Percentiles rank a stretch among this genome's conserved stretches.
Conservation (phyloP, 805 yeast species). For the Clavispora carvajalis region DNA sequence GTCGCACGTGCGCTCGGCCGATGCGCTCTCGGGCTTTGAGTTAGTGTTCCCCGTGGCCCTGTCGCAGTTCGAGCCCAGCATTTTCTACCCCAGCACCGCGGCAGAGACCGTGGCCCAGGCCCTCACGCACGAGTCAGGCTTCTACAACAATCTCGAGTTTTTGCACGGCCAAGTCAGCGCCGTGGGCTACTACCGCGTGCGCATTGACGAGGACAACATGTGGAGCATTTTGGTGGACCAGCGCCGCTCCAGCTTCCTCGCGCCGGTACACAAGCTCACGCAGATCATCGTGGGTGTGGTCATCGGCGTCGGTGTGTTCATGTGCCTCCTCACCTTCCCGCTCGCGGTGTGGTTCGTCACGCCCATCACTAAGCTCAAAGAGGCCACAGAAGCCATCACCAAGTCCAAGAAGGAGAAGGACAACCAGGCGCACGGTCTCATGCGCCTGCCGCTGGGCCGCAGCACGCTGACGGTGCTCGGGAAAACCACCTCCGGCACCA, state of each 20-base stretch:
- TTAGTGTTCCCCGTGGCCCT: constrained; percentile 25
- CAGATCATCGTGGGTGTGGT: constrained; percentile 74
- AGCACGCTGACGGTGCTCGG: constrained; percentile 1
- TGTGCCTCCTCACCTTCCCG: constrained; percentile 74
- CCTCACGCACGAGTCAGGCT: constrained; percentile 22
- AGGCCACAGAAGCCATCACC: constrained; percentile 73
- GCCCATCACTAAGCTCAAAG: constrained; percentile 74
- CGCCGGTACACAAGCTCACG: constrained; percentile 56
- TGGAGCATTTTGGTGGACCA: constrained; percentile 82
- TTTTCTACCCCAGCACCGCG: constrained; percentile 21
- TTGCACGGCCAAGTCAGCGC: constrained; percentile 23
- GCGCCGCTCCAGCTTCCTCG: constrained; percentile 49
- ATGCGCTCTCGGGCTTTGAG: constrained; percentile 43
- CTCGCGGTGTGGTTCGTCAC: constrained; percentile 78
- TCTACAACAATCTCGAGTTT: constrained; percentile 22
- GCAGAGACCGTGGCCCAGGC: constrained; percentile 24
- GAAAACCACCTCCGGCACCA: constrained; percentile 21
- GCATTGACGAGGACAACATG: constrained; percentile 26
- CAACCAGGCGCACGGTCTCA: background rate
- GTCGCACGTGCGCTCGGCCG: constrained; percentile 25
- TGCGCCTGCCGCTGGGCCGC: background rate
- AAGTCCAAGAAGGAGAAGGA: constrained; percentile 32
- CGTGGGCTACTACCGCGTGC: constrained; percentile 29
- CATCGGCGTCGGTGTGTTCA: constrained; percentile 68
- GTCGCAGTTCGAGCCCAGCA: constrained; percentile 15